Evolutionary conservation across 2,329 filamentous ascomycete genomes (phyloP).

Genomic region (Pestalotiopsis sp.): DNA sequence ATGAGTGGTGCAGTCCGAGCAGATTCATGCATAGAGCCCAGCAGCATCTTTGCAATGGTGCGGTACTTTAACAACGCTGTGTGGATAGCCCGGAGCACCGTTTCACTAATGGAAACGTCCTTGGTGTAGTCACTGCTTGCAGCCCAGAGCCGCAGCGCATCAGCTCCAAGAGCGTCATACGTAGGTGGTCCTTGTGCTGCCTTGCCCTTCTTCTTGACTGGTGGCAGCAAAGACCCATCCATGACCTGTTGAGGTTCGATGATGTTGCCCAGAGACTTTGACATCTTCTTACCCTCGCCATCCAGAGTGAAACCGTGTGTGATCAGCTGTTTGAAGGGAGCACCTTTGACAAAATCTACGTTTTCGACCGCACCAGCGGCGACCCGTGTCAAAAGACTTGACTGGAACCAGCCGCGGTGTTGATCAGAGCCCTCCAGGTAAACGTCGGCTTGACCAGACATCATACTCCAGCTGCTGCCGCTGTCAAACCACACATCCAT

Average conservation of each 20-base stretch:
- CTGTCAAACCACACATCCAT: constrained; percentile 99
- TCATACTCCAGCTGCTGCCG: constrained; percentile 84
- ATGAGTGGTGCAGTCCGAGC: constrained; percentile 54
- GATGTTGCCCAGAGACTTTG: constrained; percentile 91
- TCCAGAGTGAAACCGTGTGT: constrained; percentile 97
- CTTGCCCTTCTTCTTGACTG: constrained; percentile 64
- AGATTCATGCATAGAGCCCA: constrained; percentile 70
- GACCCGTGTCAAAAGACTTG: constrained; percentile 84
- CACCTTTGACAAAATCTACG: constrained; percentile 31
- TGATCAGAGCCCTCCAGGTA: constrained; percentile 96
- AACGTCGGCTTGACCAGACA: constrained; percentile 68
- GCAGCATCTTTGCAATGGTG: constrained; percentile 85
- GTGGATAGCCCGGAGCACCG: constrained; percentile 76
- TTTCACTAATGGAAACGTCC: constrained; percentile 80
- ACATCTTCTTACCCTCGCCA: constrained; percentile 93
- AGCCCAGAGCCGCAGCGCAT: constrained; percentile 87
- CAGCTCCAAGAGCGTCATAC: constrained; percentile 77
- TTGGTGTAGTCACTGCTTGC: constrained; percentile 89
- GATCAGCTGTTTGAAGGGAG: constrained; percentile 87
- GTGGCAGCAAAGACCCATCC: constrained; percentile 75
- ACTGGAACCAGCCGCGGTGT: constrained; percentile 98
- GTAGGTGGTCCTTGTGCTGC: constrained; percentile 36
- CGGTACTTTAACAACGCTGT: constrained; percentile 82
- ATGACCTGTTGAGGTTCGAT: constrained; percentile 83
- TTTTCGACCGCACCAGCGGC: constrained; percentile 56